phyloP scores from a whole-genome alignment of 108 stramenopile species.

The Fragilaria crotonensis region DNA sequence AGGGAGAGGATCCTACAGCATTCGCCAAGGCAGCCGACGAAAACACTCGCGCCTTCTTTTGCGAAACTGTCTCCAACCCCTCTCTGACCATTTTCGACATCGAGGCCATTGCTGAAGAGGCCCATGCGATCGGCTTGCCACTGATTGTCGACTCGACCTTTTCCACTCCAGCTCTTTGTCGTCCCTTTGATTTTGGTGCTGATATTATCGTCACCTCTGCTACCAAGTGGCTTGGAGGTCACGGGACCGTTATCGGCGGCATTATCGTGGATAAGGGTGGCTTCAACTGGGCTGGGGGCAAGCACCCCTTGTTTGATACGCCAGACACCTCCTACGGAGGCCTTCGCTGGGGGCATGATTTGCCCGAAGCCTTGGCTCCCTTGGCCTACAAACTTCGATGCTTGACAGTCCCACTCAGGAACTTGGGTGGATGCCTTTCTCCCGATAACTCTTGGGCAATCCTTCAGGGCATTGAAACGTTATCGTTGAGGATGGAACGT shows the following conservation, averaged over 20 bases:
- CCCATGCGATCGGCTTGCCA: constrained; percentile 61
- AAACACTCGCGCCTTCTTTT: constrained; percentile 69
- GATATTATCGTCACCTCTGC: constrained; percentile 71
- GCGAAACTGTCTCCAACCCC: constrained; percentile 68
- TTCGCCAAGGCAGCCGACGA: constrained; percentile 52
- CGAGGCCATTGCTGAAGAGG: constrained; percentile 49
- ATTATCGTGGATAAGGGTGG: constrained; percentile 75
- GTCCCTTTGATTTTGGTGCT: constrained; percentile 78
- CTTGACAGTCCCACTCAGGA: constrained; percentile 62
- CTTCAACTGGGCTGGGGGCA: constrained; percentile 77
- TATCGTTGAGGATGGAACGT: constrained; percentile 75
- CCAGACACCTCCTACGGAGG: constrained; percentile 63
- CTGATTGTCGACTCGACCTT: constrained; percentile 88
- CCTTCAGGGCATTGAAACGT: constrained; percentile 86
- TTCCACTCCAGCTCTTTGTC: constrained; percentile 67
- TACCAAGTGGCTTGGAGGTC: constrained; percentile 92
- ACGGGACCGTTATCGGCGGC: constrained; percentile 64
- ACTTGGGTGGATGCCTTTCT: constrained; percentile 76
- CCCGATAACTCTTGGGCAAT: constrained; percentile 82
- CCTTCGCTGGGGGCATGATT: constrained; percentile 70
- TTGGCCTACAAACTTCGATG: constrained; percentile 70
- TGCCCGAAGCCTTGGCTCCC: constrained; percentile 60
- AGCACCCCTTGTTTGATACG: constrained; percentile 66
- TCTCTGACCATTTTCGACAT: constrained; percentile 57
- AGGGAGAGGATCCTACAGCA: constrained; percentile 56